Evolutionary conservation across 352 stramenopile species (phyloP).

Genomic region (Phytophthora agathidicida): DNA sequence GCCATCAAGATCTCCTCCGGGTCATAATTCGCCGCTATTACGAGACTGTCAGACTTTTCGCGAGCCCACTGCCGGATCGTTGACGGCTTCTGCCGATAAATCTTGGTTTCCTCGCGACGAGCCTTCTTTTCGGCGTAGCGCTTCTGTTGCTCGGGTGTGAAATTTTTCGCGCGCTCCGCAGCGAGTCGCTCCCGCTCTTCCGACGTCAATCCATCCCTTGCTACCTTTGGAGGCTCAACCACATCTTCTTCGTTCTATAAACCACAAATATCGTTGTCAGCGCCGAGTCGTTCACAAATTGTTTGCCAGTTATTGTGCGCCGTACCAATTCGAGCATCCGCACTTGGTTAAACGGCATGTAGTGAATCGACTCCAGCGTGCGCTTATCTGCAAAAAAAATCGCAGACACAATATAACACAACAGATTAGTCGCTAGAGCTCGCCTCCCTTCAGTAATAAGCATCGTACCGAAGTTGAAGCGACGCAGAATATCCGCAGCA

Average conservation of each 20-base stretch:
- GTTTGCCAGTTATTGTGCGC: neutral
- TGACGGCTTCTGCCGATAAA: conserved; percentile 71
- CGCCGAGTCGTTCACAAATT: too few species aligned
- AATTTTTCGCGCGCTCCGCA: conserved; percentile 83
- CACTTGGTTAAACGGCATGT: conserved; percentile 75
- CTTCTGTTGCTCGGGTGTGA: conserved; percentile 82
- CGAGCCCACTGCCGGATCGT: conserved; percentile 78
- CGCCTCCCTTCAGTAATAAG: too few species aligned
- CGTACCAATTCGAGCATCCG: conserved; percentile 47
- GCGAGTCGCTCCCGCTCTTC: conserved; percentile 69
- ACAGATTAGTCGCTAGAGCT: too few species aligned
- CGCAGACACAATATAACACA: too few species aligned
- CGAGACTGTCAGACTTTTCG: conserved; percentile 79
- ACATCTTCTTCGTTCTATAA: conserved; percentile 62
- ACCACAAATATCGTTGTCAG: too few species aligned
- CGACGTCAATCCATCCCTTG: conserved; percentile 57
- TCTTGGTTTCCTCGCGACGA: conserved; percentile 71
- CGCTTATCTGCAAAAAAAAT: conserved; percentile 56
- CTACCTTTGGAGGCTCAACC: conserved; percentile 39
- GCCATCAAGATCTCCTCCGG: conserved; percentile 84
- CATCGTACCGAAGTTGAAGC: conserved; percentile 85
- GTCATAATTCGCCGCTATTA: conserved; percentile 93
- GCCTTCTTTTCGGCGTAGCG: conserved; percentile 84
- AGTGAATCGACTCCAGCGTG: conserved; percentile 77
- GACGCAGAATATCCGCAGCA: conserved; percentile 77